phyloP scores from a whole-genome alignment of 805 yeast species.

The Kluyveromyces starmeri region DNA sequence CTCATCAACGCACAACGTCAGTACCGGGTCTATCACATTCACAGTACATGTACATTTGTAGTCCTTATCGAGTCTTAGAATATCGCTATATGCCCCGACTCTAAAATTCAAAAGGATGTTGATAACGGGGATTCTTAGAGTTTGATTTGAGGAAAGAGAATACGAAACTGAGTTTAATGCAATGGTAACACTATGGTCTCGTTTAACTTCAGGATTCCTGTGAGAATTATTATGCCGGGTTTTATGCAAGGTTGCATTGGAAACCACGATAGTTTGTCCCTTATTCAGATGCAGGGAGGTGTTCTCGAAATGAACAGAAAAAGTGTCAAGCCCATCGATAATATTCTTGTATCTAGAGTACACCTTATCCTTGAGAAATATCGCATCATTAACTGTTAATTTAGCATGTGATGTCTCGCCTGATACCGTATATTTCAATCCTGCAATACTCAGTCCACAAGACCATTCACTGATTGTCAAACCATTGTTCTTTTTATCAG shows the following conservation, averaged over 20 bases:
- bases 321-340: neutral
- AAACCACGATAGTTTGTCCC: conserved; percentile 14
- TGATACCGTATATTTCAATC: neutral
- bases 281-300: conserved; percentile 14
- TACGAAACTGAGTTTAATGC: conserved; percentile 20
- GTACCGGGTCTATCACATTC: conserved; percentile 24
- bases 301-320: conserved; percentile 23
- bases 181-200: conserved; percentile 13
- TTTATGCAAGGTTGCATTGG: conserved; percentile 21
- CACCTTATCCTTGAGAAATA: too few species aligned
- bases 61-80: conserved; percentile 11
- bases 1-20: too few species aligned
- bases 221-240: conserved; percentile 11
- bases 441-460: neutral
- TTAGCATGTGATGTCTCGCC: neutral
- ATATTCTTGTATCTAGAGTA: neutral
- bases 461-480: neutral
- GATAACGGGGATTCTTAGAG: conserved; percentile 24
- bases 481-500: neutral
- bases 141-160: conserved; percentile 13
- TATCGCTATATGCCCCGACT: conserved; percentile 15
- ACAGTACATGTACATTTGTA: conserved; percentile 17
- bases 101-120: conserved; percentile 23
- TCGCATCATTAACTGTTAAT: neutral
- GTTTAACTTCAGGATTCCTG: neutral